These are phyloP conservation scores for Dissophora ornata DNA, from an alignment of 192 early-diverging fungal genomes.

Conservation along the genomic window DNA sequence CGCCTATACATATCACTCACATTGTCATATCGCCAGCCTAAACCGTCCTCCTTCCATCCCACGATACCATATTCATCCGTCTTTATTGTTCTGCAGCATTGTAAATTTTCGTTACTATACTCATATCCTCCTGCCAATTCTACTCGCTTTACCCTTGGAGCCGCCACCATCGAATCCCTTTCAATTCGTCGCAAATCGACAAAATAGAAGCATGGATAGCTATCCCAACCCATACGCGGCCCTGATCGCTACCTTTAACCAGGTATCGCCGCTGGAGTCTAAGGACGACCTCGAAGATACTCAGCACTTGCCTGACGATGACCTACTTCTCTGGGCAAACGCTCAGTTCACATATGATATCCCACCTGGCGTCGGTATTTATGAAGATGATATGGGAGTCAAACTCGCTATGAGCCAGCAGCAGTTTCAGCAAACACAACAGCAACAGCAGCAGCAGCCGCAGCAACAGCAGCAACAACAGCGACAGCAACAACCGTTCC, in stretches of 20 bases:
- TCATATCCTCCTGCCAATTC: too few species aligned
- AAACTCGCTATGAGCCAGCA: slow-evolving; percentile 46
- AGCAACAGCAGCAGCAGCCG: too few species aligned
- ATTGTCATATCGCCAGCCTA: too few species aligned
- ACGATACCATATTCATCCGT: too few species aligned
- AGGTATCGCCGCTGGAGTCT: slow-evolving; percentile 29
- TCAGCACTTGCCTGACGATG: slow-evolving; percentile 43
- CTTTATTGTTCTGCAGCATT: too few species aligned
- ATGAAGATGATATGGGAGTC: slow-evolving; percentile 46
- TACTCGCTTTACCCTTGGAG: background rate
- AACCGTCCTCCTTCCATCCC: too few species aligned
- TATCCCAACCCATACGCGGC: slow-evolving; percentile 47
- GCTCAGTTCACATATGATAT: slow-evolving; percentile 51
- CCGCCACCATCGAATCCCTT: too few species aligned
- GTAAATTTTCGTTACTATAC: too few species aligned
- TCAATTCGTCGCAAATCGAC: too few species aligned
- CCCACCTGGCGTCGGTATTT: slow-evolving; percentile 44
- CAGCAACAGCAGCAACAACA: slow-evolving; percentile 26
- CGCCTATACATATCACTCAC: too few species aligned
- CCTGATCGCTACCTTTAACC: slow-evolving; percentile 48
- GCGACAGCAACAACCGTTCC: slow-evolving; percentile 11
- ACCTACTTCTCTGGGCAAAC: slow-evolving; percentile 48
- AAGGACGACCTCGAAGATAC: slow-evolving; percentile 44
- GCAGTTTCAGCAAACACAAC: slow-evolving; percentile 38
- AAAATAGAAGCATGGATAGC: slow-evolving; percentile 28